Evolutionary conservation across 23 red algal genomes (phyloP).

Genomic region (Gracilariopsis chorda): DNA sequence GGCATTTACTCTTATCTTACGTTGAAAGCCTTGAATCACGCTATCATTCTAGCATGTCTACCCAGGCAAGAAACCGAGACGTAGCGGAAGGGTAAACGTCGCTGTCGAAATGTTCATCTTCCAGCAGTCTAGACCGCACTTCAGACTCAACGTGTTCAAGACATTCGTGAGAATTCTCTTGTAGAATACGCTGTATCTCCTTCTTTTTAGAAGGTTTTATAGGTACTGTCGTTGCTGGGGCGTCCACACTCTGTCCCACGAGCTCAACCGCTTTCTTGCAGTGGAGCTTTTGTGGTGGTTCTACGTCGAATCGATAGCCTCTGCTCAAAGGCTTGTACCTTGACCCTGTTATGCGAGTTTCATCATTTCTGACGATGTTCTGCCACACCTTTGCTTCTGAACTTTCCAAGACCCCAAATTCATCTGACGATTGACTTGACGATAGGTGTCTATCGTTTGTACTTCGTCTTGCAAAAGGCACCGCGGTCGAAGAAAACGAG

Average conservation of each 20-base stretch:
- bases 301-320: not conserved
- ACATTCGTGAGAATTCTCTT: not conserved
- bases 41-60: not conserved
- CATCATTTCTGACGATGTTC: not conserved
- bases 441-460: not conserved
- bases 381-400: not conserved
- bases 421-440: not conserved
- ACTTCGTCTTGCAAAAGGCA: not conserved
- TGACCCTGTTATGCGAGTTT: not conserved
- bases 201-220: not conserved
- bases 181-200: not conserved
- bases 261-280: not conserved
- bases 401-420: not conserved
- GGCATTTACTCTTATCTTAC: too few species aligned
- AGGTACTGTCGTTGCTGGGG: not conserved
- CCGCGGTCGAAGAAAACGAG: slow-evolving; percentile 3
- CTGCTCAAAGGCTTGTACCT: not conserved
- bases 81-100: not conserved
- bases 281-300: not conserved
- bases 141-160: not conserved
- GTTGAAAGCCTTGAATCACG: too few species aligned
- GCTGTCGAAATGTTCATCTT: not conserved
- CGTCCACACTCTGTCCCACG: not conserved
- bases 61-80: slow-evolving; percentile 5
- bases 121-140: not conserved